phyloP scores from a whole-genome alignment of 352 stramenopile species.

The Phytophthora fragariaefolia region DNA sequence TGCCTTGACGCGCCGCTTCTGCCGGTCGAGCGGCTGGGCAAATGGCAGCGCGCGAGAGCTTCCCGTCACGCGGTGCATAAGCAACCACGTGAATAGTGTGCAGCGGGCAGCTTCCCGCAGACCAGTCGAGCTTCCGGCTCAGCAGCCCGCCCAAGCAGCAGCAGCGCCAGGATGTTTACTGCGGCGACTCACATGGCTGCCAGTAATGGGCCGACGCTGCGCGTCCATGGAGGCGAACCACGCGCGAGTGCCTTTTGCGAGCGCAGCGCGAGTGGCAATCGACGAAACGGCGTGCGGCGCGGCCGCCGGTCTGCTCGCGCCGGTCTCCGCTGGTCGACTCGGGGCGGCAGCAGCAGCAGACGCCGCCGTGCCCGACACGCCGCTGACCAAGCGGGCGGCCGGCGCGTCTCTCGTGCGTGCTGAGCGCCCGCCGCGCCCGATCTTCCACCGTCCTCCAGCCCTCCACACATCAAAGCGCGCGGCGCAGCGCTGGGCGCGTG shows the following conservation, averaged over 20 bases:
- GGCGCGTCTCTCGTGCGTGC: conserved; percentile 20
- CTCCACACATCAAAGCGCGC: conserved; percentile 32
- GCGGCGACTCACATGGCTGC: conserved; percentile 23
- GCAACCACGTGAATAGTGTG: conserved; percentile 30
- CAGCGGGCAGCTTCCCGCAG: conserved; percentile 15
- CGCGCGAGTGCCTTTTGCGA: too few relatives aligned
- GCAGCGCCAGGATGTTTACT: conserved; percentile 31
- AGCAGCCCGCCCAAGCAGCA: conserved; percentile 16
- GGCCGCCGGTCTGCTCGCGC: too few relatives aligned
- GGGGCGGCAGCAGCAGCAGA: background rate
- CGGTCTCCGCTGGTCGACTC: background rate
- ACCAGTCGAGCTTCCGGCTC: conserved; percentile 5
- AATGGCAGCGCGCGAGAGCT: conserved; percentile 6
- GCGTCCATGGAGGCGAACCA: too few relatives aligned
- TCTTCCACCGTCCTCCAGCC: conserved; percentile 33
- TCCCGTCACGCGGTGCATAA: conserved; percentile 9
- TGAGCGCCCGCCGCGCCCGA: conserved; percentile 23
- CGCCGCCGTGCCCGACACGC: too few relatives aligned
- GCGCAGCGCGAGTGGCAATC: too few relatives aligned
- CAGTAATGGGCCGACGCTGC: too few relatives aligned
- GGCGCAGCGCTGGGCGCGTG: conserved; percentile 13
- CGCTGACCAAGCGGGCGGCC: too few relatives aligned
- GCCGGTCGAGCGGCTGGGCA: conserved; percentile 5
- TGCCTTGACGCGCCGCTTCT: conserved; percentile 9
- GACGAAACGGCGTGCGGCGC: too few relatives aligned